phyloP scores from a whole-genome alignment of 495 filamentous ascomycete species.

The Cudoniella acicularis region DNA sequence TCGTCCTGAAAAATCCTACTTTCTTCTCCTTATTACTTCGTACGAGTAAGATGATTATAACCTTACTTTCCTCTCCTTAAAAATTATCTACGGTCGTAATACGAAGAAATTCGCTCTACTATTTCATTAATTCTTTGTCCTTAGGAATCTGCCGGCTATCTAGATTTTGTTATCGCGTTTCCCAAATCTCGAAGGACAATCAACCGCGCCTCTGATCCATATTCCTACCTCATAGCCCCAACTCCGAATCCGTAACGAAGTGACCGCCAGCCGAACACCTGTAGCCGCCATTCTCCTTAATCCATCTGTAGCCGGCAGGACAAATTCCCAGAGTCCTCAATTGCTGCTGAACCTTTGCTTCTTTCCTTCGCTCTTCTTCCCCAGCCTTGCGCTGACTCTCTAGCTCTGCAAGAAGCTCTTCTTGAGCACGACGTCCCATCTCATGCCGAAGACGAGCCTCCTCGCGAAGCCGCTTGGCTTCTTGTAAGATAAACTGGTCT shows the following conservation, averaged over 20 bases:
- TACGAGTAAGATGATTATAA: too few species aligned
- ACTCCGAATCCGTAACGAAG: slow-evolving; percentile 1
- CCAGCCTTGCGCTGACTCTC: slow-evolving; percentile 23
- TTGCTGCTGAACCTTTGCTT: slow-evolving; percentile 25
- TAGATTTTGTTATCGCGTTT: too few species aligned
- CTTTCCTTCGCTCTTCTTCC: slow-evolving; percentile 25
- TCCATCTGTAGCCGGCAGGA: slow-evolving; percentile 31
- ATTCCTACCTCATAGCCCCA: not conserved
- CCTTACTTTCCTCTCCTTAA: too few species aligned
- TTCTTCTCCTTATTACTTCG: too few species aligned
- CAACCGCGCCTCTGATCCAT: not conserved
- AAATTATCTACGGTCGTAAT: too few species aligned
- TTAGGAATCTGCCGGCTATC: too few species aligned
- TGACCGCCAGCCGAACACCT: not conserved
- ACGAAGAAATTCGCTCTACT: too few species aligned
- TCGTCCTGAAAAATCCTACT: too few species aligned
- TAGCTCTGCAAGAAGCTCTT: slow-evolving; percentile 22
- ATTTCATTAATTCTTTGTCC: too few species aligned
- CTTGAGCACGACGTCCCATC: slow-evolving; percentile 10
- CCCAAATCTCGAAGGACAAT: not conserved
- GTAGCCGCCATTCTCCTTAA: slow-evolving; percentile 29
- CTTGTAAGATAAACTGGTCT: slow-evolving; percentile 3
- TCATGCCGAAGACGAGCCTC: slow-evolving; percentile 13
- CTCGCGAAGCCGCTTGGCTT: slow-evolving; percentile 11
- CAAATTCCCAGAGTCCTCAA: slow-evolving; percentile 32